A percentile compares a stretch with the other conserved stretches of the same genome.
Conservation (phyloP, 306 rosid genomes). For the Castanopsis chinensis region DNA sequence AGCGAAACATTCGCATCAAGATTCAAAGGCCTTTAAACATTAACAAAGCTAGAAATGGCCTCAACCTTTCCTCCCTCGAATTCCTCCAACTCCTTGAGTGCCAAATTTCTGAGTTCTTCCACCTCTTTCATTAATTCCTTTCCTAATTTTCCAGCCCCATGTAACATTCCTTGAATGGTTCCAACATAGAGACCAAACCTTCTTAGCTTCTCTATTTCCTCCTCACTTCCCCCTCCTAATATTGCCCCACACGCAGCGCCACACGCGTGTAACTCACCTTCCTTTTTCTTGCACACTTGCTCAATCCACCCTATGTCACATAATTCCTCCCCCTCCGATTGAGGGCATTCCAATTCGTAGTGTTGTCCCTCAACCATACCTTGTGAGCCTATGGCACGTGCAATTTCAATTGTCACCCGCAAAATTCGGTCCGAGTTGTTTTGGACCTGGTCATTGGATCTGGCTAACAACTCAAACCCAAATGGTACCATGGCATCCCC, state of each 20-base stretch:
- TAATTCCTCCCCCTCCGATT: constrained; percentile 7
- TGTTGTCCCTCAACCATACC: constrained; percentile 46
- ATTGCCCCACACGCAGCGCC: constrained; percentile 72
- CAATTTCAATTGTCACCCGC: constrained; percentile 51
- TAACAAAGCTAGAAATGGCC: constrained; percentile 40
- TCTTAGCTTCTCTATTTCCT: constrained; percentile 43
- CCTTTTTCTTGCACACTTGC: constrained; percentile 31
- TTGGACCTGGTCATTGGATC: constrained; percentile 26
- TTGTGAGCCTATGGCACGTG: constrained; percentile 54
- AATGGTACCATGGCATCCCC: constrained; percentile 51
- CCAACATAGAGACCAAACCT: constrained; percentile 53
- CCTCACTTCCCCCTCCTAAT: constrained; percentile 65
- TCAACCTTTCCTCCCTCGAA: constrained; percentile 33
- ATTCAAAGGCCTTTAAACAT: neutral
- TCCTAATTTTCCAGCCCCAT: constrained; percentile 1
- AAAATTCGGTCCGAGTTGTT: constrained; percentile 35
- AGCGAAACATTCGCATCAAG: neutral
- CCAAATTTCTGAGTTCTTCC: constrained; percentile 31
- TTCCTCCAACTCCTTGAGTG: constrained; percentile 37
- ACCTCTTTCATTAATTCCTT: constrained; percentile 19
- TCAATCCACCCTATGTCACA: neutral
- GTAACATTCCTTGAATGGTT: constrained; percentile 29
- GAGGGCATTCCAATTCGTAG: neutral
- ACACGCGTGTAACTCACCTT: constrained; percentile 67
- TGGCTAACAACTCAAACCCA: constrained; percentile 50